phyloP scores from a whole-genome alignment of 495 filamentous ascomycete genomes.

The Penicillium paxilli region DNA sequence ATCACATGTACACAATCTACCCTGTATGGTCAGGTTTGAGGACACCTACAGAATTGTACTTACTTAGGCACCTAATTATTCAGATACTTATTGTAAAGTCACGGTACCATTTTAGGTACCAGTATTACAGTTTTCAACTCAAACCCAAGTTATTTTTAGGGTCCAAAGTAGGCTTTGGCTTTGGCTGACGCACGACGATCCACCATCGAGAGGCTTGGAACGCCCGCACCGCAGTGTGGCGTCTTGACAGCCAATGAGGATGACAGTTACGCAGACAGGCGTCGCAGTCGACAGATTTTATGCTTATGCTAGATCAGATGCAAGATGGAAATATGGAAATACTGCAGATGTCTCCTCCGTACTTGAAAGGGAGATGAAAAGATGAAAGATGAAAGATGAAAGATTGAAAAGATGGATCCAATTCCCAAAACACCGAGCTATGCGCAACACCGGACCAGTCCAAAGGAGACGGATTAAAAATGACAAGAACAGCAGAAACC shows the following conservation, averaged over 20 bases:
- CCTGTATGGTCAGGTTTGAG: background rate
- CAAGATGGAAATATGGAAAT: background rate
- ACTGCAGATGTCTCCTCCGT: no score
- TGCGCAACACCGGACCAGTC: conserved; percentile 18
- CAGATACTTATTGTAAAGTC: no score
- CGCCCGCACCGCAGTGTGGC: conserved; percentile 1
- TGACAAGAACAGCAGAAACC: background rate
- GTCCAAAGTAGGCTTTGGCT: background rate
- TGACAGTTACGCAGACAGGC: background rate
- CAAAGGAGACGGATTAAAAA: background rate
- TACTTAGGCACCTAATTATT: no score
- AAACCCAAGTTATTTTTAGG: conserved; percentile 28
- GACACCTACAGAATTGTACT: no score
- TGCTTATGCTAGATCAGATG: background rate
- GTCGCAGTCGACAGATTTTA: background rate
- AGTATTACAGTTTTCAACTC: no score
- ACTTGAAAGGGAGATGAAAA: no score
- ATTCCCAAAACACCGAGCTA: conserved; percentile 27
- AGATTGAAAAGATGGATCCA: background rate
- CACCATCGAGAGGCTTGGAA: conserved; percentile 5
- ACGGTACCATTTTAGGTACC: no score
- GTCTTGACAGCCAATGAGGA: background rate
- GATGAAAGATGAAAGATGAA: background rate
- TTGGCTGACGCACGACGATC: conserved; percentile 23
- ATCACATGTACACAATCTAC: no score